Conservation (phyloP, 768 basidiomycete species). For the Lentinula sp. region DNA sequence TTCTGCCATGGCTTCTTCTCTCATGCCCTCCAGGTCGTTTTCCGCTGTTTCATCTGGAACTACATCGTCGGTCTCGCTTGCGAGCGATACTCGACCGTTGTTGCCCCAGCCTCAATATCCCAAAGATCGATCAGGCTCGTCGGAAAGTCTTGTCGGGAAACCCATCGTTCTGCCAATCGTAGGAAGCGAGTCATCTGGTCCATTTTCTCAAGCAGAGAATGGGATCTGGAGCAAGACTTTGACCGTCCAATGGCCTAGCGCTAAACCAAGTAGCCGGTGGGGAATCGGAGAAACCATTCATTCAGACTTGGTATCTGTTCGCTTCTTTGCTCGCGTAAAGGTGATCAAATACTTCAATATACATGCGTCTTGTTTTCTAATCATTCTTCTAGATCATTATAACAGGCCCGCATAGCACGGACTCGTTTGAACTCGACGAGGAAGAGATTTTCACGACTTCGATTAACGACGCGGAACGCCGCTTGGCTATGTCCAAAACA, state of each 20-base stretch:
- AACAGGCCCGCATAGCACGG: slow-evolving; percentile 52
- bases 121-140: slow-evolving; percentile 22
- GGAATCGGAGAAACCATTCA: slow-evolving; percentile 66
- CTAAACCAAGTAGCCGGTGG: slow-evolving; percentile 68
- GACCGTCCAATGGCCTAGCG: slow-evolving; percentile 66
- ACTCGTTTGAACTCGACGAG: slow-evolving; percentile 65
- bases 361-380: slow-evolving; percentile 6
- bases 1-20: slow-evolving; percentile 18
- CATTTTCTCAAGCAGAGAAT: slow-evolving; percentile 46
- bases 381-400: slow-evolving; percentile 32
- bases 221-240: slow-evolving; percentile 62
- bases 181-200: slow-evolving; percentile 52
- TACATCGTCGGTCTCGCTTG: not conserved
- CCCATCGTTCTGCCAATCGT: slow-evolving; percentile 46
- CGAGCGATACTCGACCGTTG: slow-evolving; percentile 27
- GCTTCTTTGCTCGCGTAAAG: slow-evolving; percentile 69
- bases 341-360: slow-evolving; percentile 25
- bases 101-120: slow-evolving; percentile 29
- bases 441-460: slow-evolving; percentile 62
- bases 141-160: slow-evolving; percentile 29
- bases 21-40: slow-evolving; percentile 18
- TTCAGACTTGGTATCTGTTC: slow-evolving; percentile 56
- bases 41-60: slow-evolving; percentile 6
- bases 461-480: slow-evolving; percentile 65
- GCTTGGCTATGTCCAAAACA: slow-evolving; percentile 56